Evolutionary conservation across 768 basidiomycete genomes (phyloP).

Genomic region (Sarcomyxa edulis): DNA sequence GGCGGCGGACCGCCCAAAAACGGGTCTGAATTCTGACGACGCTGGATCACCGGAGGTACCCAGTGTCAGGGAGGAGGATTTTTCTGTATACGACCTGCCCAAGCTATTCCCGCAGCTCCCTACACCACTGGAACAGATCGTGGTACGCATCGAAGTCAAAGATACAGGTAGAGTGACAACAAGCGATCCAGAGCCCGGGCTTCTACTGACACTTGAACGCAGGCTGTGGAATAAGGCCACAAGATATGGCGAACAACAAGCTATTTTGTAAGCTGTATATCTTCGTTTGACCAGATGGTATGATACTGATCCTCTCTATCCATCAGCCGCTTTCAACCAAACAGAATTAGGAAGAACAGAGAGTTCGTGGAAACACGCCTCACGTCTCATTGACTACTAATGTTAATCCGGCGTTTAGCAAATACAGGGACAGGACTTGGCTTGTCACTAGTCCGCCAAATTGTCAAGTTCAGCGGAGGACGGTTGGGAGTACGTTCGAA

Average conservation of each 20-base stretch:
- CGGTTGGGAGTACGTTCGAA: slow-evolving; percentile 64
- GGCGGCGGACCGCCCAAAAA: no score
- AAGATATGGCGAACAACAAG: slow-evolving; percentile 66
- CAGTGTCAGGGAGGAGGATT: slow-evolving; percentile 6
- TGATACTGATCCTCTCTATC: slow-evolving; percentile 6
- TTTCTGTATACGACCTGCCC: slow-evolving; percentile 27
- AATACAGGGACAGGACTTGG: slow-evolving; percentile 72
- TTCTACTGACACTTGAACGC: background rate
- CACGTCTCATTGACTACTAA: background rate
- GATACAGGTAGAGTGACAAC: slow-evolving; percentile 51
- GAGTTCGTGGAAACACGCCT: slow-evolving; percentile 25
- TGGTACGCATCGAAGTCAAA: slow-evolving; percentile 77
- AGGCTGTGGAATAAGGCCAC: slow-evolving; percentile 37
- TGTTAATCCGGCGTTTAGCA: slow-evolving; percentile 9
- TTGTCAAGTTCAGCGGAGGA: slow-evolving; percentile 74
- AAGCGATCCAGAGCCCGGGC: background rate
- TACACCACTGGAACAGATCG: slow-evolving; percentile 52
- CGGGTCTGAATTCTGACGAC: slow-evolving; percentile 14
- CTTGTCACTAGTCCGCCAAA: slow-evolving; percentile 71
- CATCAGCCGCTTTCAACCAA: slow-evolving; percentile 72
- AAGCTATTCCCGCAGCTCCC: slow-evolving; percentile 43
- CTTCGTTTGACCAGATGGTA: background rate
- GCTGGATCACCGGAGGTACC: background rate
- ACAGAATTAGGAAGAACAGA: slow-evolving; percentile 73
- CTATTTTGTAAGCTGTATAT: slow-evolving; percentile 56